A percentile compares a stretch with the other conserved stretches of the same genome.
Evolutionary conservation across 1,284 basidiomycete genomes (phyloP).

Genomic region (Malassezia caprae): DNA sequence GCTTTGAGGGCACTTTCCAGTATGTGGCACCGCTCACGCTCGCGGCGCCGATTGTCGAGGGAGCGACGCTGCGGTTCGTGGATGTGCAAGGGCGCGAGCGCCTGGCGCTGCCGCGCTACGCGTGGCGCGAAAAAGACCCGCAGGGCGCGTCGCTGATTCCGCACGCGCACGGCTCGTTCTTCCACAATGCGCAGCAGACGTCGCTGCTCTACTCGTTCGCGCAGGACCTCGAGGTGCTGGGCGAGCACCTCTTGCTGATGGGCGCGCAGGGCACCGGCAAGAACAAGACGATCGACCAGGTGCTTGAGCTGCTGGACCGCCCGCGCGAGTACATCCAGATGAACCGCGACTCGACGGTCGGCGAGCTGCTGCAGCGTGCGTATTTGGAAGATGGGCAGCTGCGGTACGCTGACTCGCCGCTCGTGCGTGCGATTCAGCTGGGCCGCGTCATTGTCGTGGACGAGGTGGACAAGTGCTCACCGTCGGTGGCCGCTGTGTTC

Average conservation of each 20-base stretch:
- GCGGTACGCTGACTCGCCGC: constrained; percentile 43
- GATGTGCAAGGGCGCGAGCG: constrained; percentile 18
- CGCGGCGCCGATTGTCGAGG: constrained; percentile 19
- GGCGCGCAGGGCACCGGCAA: constrained; percentile 49
- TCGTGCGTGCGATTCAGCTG: constrained; percentile 44
- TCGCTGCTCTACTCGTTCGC: constrained; percentile 43
- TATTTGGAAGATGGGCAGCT: constrained; percentile 45
- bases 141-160: constrained; percentile 44
- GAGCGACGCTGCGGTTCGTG: constrained; percentile 24
- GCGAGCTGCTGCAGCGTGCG: constrained; percentile 39
- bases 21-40: constrained; percentile 26
- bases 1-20: constrained; percentile 35
- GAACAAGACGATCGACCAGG: constrained; percentile 49
- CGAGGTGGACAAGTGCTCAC: constrained; percentile 49
- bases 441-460: constrained; percentile 49
- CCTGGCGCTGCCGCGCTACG: constrained; percentile 35
- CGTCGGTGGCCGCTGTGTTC: constrained; percentile 48
- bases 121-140: constrained; percentile 33
- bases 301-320: constrained; percentile 44
- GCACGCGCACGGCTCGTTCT: constrained; percentile 36
- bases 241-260: constrained; percentile 48
- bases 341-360: constrained; percentile 45
- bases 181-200: constrained; percentile 47
- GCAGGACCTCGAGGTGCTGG: constrained; percentile 44
- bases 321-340: constrained; percentile 50